Evolutionary conservation across 2,329 filamentous ascomycete species (phyloP), one percentile per base, ranked within the genome.

Genomic region (Sarocladiaceae sp.): DNA sequence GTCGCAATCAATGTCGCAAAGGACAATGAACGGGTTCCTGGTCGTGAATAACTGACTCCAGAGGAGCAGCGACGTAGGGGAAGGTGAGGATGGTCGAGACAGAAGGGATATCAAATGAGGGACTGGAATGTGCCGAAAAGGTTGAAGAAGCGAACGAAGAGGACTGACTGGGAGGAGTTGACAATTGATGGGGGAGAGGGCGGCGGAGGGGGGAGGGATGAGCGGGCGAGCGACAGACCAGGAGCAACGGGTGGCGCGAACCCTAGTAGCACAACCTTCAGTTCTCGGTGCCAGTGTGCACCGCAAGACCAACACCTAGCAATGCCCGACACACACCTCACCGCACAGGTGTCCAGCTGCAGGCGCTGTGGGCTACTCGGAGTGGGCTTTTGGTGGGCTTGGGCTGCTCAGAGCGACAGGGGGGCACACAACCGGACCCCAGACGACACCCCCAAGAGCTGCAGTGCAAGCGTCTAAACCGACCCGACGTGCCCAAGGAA

Each of bases 71-170:
- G 37, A 41, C 23, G 18, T 41, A 9, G 23, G 18, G 23, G 37
- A 41, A 41, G 37, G 37, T 24, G 37, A 41, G 13, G 37, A 21
- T 41, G 37, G 19, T n/a, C 9, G 19, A 18, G 15, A 29, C 13
- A 29, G 37, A 43, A 27, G 11, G 27, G 19, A 16, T 10, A 7
- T 12, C 26, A 43, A 49, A 47, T 18, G 45, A 47, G 35, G 26
- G 47, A 49, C 45, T 47, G 47, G 47, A 47, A 49, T 49, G 47
- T 37, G 39, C 29, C 24, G 40, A 50, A 45, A 41, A 47, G 40
- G 18, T 26, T 29, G 21, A 34, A 50, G 46, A 42, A 45, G 48
- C 48, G 52, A 57, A 57, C 40, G 55, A 55, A 54, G 49, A 52
- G n/a, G n/a, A n/a, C n/a, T n/a, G n/a, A n/a, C n/a, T n/a, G n/a